Evolutionary conservation across 169 alveolate species (phyloP).

Genomic region (Cytauxzoon felis): DNA sequence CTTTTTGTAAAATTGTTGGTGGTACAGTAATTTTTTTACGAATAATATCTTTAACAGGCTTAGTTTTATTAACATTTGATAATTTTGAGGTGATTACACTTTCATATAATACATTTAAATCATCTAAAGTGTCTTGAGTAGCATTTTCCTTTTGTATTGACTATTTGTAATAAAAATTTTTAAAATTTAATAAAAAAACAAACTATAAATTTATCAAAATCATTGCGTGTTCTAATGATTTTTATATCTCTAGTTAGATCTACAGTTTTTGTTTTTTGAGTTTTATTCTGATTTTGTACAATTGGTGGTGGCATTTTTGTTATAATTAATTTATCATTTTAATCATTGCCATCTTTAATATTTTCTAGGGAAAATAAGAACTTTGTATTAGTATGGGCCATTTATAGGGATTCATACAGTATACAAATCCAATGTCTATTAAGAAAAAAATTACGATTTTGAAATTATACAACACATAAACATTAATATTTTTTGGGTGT

Average conservation of each 20-base stretch:
- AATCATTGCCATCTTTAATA: too few relatives aligned
- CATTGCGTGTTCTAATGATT: slow-evolving; percentile 42
- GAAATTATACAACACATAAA: too few relatives aligned
- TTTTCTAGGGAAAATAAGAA: too few relatives aligned
- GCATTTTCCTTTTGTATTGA: slow-evolving; percentile 12
- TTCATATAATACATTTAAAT: slow-evolving; percentile 30
- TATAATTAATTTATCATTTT: not conserved
- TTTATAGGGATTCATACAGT: too few relatives aligned
- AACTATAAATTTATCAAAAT: slow-evolving; percentile 50
- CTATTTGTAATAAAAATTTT: slow-evolving; percentile 7
- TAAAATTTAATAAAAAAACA: not conserved
- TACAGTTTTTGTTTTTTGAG: slow-evolving; percentile 44
- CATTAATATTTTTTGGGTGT: too few relatives aligned
- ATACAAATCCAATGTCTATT: too few relatives aligned
- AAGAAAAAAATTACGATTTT: too few relatives aligned
- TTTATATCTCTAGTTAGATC: slow-evolving; percentile 33
- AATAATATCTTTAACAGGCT: slow-evolving; percentile 22
- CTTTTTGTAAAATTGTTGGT: slow-evolving; percentile 51
- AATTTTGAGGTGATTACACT: slow-evolving; percentile 36
- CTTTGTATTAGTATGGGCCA: too few relatives aligned
- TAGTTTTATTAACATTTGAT: slow-evolving; percentile 37
- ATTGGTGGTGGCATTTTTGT: slow-evolving; percentile 29
- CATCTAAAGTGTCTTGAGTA: slow-evolving; percentile 29
- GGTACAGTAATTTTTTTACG: slow-evolving; percentile 43
- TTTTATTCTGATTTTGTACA: slow-evolving; percentile 8